Percentiles rank a stretch among this genome's conserved stretches.
phyloP scores from a whole-genome alignment of 495 filamentous ascomycete genomes.

The Aspergillus biplanus region DNA sequence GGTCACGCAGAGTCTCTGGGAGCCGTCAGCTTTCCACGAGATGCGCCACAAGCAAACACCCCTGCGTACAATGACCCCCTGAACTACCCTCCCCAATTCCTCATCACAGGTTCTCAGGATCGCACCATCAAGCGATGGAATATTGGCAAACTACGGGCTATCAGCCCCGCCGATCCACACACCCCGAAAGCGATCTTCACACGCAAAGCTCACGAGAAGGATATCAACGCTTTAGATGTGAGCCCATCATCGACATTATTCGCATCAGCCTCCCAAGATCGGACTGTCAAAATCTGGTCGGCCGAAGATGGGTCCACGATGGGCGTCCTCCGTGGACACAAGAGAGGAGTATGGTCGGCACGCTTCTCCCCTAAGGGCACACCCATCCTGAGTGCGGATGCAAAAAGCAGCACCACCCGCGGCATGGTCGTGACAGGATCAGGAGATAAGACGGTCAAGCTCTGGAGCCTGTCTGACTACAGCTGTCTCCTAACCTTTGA shows the following conservation, averaged over 20 bases:
- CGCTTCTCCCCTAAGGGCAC: conserved; percentile 80
- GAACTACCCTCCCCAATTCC: conserved; percentile 76
- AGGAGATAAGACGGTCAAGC: conserved; percentile 92
- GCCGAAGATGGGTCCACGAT: conserved; percentile 82
- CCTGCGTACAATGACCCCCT: conserved; percentile 67
- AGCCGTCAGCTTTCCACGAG: conserved; percentile 81
- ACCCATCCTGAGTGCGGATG: conserved; percentile 70
- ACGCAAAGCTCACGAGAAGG: conserved; percentile 94
- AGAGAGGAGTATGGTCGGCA: conserved; percentile 93
- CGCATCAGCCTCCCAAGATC: conserved; percentile 94
- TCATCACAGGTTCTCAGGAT: conserved; percentile 92
- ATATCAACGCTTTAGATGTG: conserved; percentile 93
- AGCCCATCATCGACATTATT: conserved; percentile 72
- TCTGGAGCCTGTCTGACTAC: conserved; percentile 94
- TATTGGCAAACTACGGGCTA: conserved; percentile 53
- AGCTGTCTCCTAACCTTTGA: conserved; percentile 93
- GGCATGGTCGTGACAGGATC: conserved; percentile 85
- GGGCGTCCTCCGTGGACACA: conserved; percentile 89
- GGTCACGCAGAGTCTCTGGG: conserved; percentile 95
- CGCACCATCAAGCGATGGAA: conserved; percentile 93
- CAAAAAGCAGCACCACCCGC: conserved; percentile 61
- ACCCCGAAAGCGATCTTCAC: conserved; percentile 69
- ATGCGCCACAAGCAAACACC: conserved; percentile 64
- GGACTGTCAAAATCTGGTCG: conserved; percentile 95
- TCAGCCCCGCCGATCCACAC: conserved; percentile 43